phyloP scores from a whole-genome alignment of 1,284 basidiomycete genomes.

The Laetiporus sulphureus region DNA sequence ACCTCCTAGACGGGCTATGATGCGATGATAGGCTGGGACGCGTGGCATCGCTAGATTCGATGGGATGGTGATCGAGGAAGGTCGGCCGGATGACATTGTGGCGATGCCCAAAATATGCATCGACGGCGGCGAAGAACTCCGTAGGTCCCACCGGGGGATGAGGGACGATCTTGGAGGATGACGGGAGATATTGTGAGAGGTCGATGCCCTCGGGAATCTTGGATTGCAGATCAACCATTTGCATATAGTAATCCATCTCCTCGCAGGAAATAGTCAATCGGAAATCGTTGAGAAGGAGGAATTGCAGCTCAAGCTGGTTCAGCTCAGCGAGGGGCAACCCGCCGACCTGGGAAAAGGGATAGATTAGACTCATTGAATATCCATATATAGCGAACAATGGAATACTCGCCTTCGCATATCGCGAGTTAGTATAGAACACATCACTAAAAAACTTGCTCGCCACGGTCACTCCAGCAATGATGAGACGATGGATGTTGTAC shows the following conservation, averaged over 20 bases:
- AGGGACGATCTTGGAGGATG: constrained; percentile 20
- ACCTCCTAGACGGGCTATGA: constrained; percentile 18
- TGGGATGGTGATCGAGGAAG: too few species aligned
- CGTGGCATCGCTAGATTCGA: constrained; percentile 8
- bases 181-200: constrained; percentile 22
- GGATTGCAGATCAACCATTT: constrained; percentile 73
- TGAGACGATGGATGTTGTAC: constrained; percentile 90
- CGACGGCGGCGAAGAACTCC: constrained; percentile 48
- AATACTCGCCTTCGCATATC: constrained; percentile 87
- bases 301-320: constrained; percentile 96
- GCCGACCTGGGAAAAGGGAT: constrained; percentile 58
- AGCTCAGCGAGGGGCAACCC: constrained; percentile 92
- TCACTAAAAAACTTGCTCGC: constrained; percentile 99
- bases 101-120: constrained; percentile 36
- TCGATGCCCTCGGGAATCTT: constrained; percentile 29
- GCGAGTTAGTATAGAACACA: constrained; percentile 99
- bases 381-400: background rate
- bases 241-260: constrained; percentile 94
- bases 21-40: constrained; percentile 9
- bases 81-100: constrained; percentile 15
- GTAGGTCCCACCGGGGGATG: constrained; percentile 32
- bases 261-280: constrained; percentile 80
- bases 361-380: background rate
- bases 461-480: constrained; percentile 97
- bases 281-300: constrained; percentile 95